These are phyloP conservation scores for Coniosporium uncinatum DNA, from an alignment of 2,329 filamentous ascomycete species.

Conservation along the genomic window DNA sequence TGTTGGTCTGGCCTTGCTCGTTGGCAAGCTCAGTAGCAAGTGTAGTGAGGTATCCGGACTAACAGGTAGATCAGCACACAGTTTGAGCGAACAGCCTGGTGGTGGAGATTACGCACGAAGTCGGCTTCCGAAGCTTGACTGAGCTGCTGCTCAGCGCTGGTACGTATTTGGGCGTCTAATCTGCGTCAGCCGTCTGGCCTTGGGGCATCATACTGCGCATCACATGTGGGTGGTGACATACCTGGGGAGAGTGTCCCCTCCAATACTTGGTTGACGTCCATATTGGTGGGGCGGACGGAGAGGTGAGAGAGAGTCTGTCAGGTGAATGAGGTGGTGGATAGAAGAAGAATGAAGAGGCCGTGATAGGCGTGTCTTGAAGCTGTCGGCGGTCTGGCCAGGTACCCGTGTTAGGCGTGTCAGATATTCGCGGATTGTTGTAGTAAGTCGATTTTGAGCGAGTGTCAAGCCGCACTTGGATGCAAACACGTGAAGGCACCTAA, in stretches of 20 bases:
- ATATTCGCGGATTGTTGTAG: too few relatives aligned
- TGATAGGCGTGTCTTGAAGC: too few relatives aligned
- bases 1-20: conserved; percentile 74
- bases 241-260: conserved; percentile 93
- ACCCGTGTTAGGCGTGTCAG: too few relatives aligned
- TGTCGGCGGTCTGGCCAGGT: too few relatives aligned
- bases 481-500: too few relatives aligned
- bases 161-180: conserved; percentile 83
- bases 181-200: conserved; percentile 18
- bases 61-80: too few relatives aligned
- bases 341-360: too few relatives aligned
- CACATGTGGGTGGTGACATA: conserved; percentile 47
- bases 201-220: conserved; percentile 9
- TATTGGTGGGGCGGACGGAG: conserved; percentile 41
- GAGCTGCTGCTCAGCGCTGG: conserved; percentile 91
- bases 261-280: conserved; percentile 98
- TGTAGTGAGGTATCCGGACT: conserved; percentile 85
- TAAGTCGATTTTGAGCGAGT: too few relatives aligned
- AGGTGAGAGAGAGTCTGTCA: too few relatives aligned
- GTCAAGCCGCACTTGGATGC: too few relatives aligned
- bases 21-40: conserved; percentile 94
- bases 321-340: too few relatives aligned
- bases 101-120: conserved; percentile 63
- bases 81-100: conserved; percentile 15
- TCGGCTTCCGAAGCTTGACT: conserved; percentile 88